Evolutionary conservation across 169 alveolate genomes (phyloP), one percentile per base, ranked within the genome.

Genomic region (Plasmodium knowlesi): DNA sequence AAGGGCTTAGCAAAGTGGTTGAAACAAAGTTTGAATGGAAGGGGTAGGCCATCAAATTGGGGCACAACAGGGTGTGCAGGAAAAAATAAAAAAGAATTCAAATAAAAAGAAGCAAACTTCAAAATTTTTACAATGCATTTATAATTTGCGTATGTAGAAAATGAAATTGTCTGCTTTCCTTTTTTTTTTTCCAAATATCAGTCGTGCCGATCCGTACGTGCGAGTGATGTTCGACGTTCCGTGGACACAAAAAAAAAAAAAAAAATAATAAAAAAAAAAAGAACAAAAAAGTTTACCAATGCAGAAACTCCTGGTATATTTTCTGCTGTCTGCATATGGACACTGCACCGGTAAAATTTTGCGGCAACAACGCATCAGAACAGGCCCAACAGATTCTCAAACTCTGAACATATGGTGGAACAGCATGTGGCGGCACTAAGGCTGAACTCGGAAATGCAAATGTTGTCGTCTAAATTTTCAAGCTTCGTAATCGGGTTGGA

Each of bases 351-450:
- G 9, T 73, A 25, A 73, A 25, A 50, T 12, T 16, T 9, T 8
- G 0, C 61, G 25, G 61, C 61, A 14, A 22, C 16, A 9, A 73
- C 2, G 6, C 37, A 22, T 95, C 50, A 95, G 37, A 71, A 67
- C 25, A 95, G 50, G 14, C 67, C 95, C 97, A 97, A 95, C 46
- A 94, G 41, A 67, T 96, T 92, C 76, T 96, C 98, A 80, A 97
- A 95, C 84, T 97, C 98, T 43, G 95, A 91, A 39, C 98, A 96
- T 43, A 97, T 82, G 91, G 97, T 96, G 0, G 98, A 94, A 37
- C 98, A 96, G 78, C 97, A 97, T 30, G 97, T 97, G 30, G 98
- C 99, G 14, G 99, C 99, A 76, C 98, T 96, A 37, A 97, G 94
- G 39, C 98, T 97, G 92, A 95, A 97, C 54, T 95, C 92, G 25